Evolutionary conservation across 2,329 filamentous ascomycete genomes (phyloP).

Genomic region (Tricladium varicosporioides): DNA sequence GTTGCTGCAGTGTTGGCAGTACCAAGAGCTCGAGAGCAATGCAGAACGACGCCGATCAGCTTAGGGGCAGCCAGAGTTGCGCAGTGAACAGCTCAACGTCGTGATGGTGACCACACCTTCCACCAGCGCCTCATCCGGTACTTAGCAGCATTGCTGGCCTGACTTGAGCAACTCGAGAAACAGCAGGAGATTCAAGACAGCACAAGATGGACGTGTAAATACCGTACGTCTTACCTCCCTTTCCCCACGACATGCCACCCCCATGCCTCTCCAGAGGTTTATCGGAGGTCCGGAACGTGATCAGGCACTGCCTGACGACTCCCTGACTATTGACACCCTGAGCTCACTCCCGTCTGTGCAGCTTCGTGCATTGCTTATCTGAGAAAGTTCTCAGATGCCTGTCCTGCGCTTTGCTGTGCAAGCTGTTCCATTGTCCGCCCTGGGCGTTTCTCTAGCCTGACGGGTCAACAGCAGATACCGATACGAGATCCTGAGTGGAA

Average conservation of each 20-base stretch:
- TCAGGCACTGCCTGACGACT: background rate
- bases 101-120: too few species aligned
- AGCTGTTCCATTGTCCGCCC: background rate
- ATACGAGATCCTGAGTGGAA: background rate
- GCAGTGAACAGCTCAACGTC: too few species aligned
- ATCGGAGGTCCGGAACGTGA: conserved; percentile 11
- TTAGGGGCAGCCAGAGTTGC: too few species aligned
- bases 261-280: background rate
- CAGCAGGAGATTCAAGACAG: background rate
- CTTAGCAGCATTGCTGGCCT: too few species aligned
- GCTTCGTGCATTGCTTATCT: conserved; percentile 4
- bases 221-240: background rate
- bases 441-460: background rate
- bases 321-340: background rate
- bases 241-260: background rate
- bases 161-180: background rate
- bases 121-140: too few species aligned
- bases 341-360: conserved; percentile 2
- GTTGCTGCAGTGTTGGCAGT: too few species aligned
- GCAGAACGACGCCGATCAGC: too few species aligned
- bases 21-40: too few species aligned
- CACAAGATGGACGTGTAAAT: background rate
- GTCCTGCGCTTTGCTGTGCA: background rate
- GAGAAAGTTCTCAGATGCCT: background rate
- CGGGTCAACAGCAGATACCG: background rate